Conservation (phyloP, 805 yeast genomes). For the Metschnikowia reukaufii region DNA sequence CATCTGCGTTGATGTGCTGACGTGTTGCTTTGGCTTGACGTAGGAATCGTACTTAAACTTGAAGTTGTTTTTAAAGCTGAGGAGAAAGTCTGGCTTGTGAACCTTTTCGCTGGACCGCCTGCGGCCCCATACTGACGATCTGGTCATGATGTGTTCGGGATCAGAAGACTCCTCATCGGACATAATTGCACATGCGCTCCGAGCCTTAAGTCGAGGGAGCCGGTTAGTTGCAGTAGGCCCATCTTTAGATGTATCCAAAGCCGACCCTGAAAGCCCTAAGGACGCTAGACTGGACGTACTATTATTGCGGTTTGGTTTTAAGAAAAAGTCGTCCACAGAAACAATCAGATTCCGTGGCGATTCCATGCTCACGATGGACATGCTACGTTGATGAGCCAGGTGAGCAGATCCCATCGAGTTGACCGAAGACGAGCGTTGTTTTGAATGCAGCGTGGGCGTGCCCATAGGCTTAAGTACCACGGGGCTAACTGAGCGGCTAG, state of each 20-base stretch:
- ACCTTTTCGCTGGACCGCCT: constrained; percentile 19
- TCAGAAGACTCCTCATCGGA: constrained; percentile 41
- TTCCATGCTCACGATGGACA: constrained; percentile 39
- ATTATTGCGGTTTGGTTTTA: constrained; percentile 34
- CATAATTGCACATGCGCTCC: constrained; percentile 24
- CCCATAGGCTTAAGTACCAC: constrained; percentile 5
- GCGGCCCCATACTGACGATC: constrained; percentile 16
- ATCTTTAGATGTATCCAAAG: constrained; percentile 11
- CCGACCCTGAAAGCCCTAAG: constrained; percentile 15
- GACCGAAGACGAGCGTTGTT: constrained; percentile 36
- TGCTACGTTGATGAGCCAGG: constrained; percentile 31
- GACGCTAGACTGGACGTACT: constrained; percentile 28
- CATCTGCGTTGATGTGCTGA: no score
- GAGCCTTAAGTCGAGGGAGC: constrained; percentile 4
- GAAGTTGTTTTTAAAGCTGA: constrained; percentile 19
- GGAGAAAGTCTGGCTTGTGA: constrained; percentile 14
- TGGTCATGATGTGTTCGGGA: constrained; percentile 20
- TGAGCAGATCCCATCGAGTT: constrained; percentile 32
- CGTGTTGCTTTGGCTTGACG: constrained; percentile 8
- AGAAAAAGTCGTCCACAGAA: constrained; percentile 35
- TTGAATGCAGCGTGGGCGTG: constrained; percentile 7
- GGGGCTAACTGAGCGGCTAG: constrained; percentile 12
- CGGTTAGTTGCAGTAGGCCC: not conserved
- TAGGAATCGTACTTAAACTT: constrained; percentile 18
- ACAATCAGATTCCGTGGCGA: constrained; percentile 43